These are phyloP conservation scores for Arthrobotrys musiformis DNA, from an alignment of 2,329 filamentous ascomycete genomes.

Conservation along the genomic window DNA sequence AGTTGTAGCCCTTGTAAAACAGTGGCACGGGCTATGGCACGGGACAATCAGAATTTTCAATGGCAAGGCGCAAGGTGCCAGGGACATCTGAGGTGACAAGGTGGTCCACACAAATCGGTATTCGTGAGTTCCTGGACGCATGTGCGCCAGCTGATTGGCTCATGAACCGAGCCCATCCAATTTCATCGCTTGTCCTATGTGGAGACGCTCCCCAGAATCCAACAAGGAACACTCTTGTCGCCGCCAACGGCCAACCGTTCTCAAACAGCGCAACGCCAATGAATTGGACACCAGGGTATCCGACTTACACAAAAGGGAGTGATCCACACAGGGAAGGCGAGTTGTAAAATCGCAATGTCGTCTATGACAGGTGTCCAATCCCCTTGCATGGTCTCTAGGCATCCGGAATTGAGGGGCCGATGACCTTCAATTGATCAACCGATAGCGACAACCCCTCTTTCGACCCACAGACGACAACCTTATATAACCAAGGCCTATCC, in stretches of 20 bases:
- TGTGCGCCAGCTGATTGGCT: slow-evolving; percentile 40
- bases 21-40: slow-evolving; percentile 22
- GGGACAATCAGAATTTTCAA: slow-evolving; percentile 18
- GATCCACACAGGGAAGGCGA: slow-evolving; percentile 36
- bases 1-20: neutral
- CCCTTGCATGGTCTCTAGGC: neutral
- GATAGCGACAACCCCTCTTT: neutral
- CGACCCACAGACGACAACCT: neutral
- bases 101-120: slow-evolving; percentile 6
- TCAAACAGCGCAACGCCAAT: slow-evolving; percentile 21
- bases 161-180: slow-evolving; percentile 26
- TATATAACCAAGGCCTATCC: neutral
- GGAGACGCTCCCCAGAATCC: neutral
- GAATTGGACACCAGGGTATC: neutral
- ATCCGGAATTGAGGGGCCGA: neutral
- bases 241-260: too few relatives aligned
- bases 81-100: slow-evolving; percentile 9
- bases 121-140: neutral
- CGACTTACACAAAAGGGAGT: slow-evolving; percentile 12
- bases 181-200: slow-evolving; percentile 14
- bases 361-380: slow-evolving; percentile 15
- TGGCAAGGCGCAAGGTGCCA: slow-evolving; percentile 15
- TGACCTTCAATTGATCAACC: neutral
- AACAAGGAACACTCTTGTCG: neutral
- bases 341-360: neutral